Conservation (phyloP, 345 rosid species). For the Gynandropsis gynandra region DNA sequence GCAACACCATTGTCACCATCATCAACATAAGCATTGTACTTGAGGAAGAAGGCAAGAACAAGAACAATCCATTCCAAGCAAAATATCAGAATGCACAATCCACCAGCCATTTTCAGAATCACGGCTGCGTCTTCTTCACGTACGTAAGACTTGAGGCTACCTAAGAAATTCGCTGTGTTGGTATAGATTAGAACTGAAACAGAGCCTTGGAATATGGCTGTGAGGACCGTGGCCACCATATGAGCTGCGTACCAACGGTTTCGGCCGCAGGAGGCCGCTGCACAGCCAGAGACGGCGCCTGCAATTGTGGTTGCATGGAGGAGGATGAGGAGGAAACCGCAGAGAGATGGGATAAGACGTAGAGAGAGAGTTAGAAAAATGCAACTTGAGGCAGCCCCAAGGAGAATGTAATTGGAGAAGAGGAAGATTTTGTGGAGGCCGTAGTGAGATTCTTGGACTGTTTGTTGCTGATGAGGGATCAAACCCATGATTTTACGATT, state of each 20-base stretch:
- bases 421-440: conserved; percentile 69
- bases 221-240: conserved; percentile 85
- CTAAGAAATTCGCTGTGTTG: conserved; percentile 50
- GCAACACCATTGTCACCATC: conserved; percentile 30
- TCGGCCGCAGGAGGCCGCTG: conserved; percentile 50
- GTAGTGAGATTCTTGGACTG: conserved; percentile 34
- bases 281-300: conserved; percentile 72
- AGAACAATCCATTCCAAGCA: conserved; percentile 84
- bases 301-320: conserved; percentile 42
- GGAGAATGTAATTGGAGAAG: conserved; percentile 76
- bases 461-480: conserved; percentile 13
- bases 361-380: conserved; percentile 86
- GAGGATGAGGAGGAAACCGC: conserved; percentile 40
- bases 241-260: conserved; percentile 72
- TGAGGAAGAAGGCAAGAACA: conserved; percentile 82
- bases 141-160: conserved; percentile 66
- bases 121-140: conserved; percentile 78
- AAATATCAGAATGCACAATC: conserved; percentile 59
- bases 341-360: conserved; percentile 68
- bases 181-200: conserved; percentile 71
- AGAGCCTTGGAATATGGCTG: conserved; percentile 91
- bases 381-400: conserved; percentile 84
- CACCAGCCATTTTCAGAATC: conserved; percentile 77
- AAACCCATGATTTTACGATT: conserved; percentile 26
- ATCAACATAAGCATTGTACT: conserved; percentile 59